Base-by-base conservation (phyloP, 1,139 yeast species). In the Blastobotrys apis region DNA sequence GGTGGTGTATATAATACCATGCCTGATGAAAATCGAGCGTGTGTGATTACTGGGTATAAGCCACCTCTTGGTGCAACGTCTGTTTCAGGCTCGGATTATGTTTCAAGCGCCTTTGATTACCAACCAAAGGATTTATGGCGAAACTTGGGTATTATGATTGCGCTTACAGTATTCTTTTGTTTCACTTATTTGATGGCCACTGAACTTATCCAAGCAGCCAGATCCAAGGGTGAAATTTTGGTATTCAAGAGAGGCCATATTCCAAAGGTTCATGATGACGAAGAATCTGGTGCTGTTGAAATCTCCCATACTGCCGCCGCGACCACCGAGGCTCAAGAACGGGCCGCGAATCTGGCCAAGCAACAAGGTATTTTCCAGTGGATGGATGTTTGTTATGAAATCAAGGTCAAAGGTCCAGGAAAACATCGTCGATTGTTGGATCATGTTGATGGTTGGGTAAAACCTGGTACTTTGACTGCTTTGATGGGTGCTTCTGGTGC, bases 221-320 rank as follows among this genome's bases (percentile, higher is more conserved):
- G 80, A 67, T 88, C 85, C 62, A 83, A 80, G 68, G 95, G 95
- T 68, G 95, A 86, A 67, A 75, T 84, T 44, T 71, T 84, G 47
- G 74, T 85, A 37, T 86, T 79, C 71, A 81, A 80, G 50, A 63
- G 69, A 39, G 71, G 80, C 4, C 63, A 63, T 39, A 52, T 66
- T 45, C 57, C 60, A 48, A 59, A 61, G 36, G 44, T 49, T 17
- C 4, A 9, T 12, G 59, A 63, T 38, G 58, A 51, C 22, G 60
- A 60, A 31, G 39, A 49, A 13, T 37, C 45, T 12, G 42, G 41
- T 4, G 16, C 27, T 12, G n/a, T 22, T 20, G 41, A 22, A 23
- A 5, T 15, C 4, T n/a, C n/a, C n/a, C n/a, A n/a, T n/a, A 9
- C 32, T 9, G 21, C 32, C 8, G 26, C 16, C 12, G 22, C 17